Percentiles rank a stretch among this genome's conserved stretches.
Conservation (phyloP, 768 basidiomycete genomes). For the Mycena sanguinolenta region DNA sequence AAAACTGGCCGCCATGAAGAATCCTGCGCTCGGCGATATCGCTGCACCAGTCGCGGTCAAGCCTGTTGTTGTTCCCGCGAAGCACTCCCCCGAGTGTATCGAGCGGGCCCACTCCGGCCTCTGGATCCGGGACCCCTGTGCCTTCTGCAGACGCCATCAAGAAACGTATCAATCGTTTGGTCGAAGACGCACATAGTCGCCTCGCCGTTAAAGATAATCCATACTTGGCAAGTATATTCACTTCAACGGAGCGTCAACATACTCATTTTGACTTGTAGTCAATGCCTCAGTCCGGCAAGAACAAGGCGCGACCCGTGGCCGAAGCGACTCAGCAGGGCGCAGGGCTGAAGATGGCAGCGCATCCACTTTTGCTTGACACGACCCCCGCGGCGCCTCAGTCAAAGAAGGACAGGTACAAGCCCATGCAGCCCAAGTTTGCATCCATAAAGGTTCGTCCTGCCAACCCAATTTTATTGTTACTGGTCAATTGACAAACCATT, state of each 20-base stretch:
- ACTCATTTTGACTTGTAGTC: constrained; percentile 51
- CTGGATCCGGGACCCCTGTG: constrained; percentile 40
- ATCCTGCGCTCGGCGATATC: constrained; percentile 41
- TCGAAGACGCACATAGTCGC: constrained; percentile 85
- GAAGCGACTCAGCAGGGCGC: constrained; percentile 84
- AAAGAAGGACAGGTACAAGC: constrained; percentile 94
- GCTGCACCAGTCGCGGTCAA: constrained; percentile 56
- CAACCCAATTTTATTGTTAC: no score
- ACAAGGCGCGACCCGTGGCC: constrained; percentile 60
- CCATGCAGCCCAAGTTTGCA: constrained; percentile 99
- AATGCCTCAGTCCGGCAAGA: constrained; percentile 66
- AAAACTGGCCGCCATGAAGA: constrained; percentile 84
- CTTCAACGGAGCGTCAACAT: not conserved
- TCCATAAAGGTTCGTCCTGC: no score
- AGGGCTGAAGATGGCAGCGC: constrained; percentile 91
- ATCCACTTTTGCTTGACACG: constrained; percentile 84
- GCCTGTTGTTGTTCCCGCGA: no score
- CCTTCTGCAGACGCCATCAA: constrained; percentile 71
- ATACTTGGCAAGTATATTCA: constrained; percentile 76
- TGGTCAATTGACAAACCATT: no score
- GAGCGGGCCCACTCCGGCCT: constrained; percentile 57
- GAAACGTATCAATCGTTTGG: constrained; percentile 68
- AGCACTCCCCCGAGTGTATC: constrained; percentile 40
- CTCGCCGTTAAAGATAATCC: constrained; percentile 85
- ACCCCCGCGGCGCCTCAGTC: constrained; percentile 72